Percentiles rank a stretch among this genome's conserved stretches.
These are phyloP conservation scores for Hymenoscyphus salicellus DNA, from an alignment of 2,329 filamentous ascomycete genomes.

Conservation along the genomic window DNA sequence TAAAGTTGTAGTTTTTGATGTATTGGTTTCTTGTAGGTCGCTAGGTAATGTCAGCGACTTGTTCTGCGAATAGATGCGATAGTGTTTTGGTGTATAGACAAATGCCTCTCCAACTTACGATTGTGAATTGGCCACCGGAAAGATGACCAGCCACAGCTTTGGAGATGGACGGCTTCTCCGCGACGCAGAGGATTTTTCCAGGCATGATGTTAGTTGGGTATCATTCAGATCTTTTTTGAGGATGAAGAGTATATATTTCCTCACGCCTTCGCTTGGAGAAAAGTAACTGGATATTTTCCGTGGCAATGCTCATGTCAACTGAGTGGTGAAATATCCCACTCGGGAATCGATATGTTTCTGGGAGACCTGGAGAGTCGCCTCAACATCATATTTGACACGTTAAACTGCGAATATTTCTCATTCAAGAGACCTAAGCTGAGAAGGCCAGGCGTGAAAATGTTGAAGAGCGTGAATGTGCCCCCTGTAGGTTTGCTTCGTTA, in stretches of 20 bases:
- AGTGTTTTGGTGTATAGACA: not conserved
- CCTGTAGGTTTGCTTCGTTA: too few species aligned
- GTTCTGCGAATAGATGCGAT: too few species aligned
- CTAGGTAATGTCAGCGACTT: conserved; percentile 19
- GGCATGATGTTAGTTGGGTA: conserved; percentile 20
- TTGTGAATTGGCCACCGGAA: conserved; percentile 69
- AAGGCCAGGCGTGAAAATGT: not conserved
- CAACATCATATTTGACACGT: not conserved
- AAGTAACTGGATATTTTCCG: not conserved
- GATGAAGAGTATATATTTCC: not conserved
- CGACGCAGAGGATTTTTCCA: conserved; percentile 67
- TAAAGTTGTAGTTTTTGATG: conserved; percentile 92
- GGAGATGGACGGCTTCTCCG: conserved; percentile 90
- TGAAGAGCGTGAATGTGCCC: too few species aligned
- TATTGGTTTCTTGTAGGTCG: conserved; percentile 49
- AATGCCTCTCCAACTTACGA: conserved; percentile 49
- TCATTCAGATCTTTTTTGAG: not conserved
- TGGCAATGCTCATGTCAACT: not conserved
- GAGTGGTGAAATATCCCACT: not conserved
- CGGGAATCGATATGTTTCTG: not conserved
- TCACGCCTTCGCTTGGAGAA: not conserved
- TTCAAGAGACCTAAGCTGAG: not conserved
- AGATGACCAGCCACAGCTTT: conserved; percentile 91
- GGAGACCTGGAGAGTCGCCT: not conserved
- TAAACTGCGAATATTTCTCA: not conserved